Evolutionary conservation across 371 early-diverging fungal species (phyloP).

Genomic region (Rhizopus microsporus): DNA sequence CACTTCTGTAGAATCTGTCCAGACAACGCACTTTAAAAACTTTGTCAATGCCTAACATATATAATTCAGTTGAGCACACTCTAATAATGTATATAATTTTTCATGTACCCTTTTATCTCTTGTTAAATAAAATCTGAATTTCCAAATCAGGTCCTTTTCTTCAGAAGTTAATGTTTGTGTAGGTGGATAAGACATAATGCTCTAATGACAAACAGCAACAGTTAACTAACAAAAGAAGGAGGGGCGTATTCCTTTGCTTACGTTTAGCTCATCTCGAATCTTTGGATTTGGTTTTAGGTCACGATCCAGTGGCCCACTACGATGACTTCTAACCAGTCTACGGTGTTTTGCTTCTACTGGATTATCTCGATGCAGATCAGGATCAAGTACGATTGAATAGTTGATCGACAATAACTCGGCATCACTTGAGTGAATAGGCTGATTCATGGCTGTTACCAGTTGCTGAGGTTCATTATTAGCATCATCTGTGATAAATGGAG

Average conservation of each 20-base stretch:
- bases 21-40: slow-evolving; percentile 93
- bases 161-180: slow-evolving; percentile 77
- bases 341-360: slow-evolving; percentile 96
- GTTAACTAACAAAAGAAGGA: background rate
- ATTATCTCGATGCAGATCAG: slow-evolving; percentile 80
- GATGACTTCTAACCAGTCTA: slow-evolving; percentile 87
- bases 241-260: slow-evolving; percentile 28
- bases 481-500: slow-evolving; percentile 18
- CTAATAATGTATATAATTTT: background rate
- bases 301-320: slow-evolving; percentile 87
- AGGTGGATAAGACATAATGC: slow-evolving; percentile 90
- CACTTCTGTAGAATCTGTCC: slow-evolving; percentile 91
- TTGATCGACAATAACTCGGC: slow-evolving; percentile 3
- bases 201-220: slow-evolving; percentile 41
- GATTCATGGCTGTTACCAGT: slow-evolving; percentile 38
- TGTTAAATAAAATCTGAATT: slow-evolving; percentile 92
- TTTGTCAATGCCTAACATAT: slow-evolving; percentile 84
- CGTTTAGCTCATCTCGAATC: slow-evolving; percentile 90
- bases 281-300: slow-evolving; percentile 95
- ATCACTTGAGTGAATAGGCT: slow-evolving; percentile 17
- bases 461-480: slow-evolving; percentile 8
- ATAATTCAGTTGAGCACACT: background rate
- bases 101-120: slow-evolving; percentile 77
- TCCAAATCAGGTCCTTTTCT: slow-evolving; percentile 95
- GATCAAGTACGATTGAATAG: slow-evolving; percentile 60